Evolutionary conservation across 768 basidiomycete species (phyloP).

Genomic region (Boletus fagicola): DNA sequence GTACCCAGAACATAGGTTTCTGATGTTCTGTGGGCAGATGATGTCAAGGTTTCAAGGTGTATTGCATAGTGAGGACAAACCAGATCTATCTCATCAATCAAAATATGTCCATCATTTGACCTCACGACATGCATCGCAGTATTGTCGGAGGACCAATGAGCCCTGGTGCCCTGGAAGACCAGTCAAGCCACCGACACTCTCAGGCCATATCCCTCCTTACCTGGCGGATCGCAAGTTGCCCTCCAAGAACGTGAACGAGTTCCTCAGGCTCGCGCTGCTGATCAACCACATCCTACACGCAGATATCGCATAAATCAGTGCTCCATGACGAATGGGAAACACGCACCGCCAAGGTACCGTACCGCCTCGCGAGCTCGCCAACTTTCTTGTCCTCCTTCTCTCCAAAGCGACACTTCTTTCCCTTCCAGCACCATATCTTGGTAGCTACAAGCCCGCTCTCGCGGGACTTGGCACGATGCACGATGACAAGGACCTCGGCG

Average conservation of each 20-base stretch:
- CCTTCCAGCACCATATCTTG: conserved; percentile 76
- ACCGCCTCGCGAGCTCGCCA: conserved; percentile 68
- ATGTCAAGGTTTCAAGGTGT: conserved; percentile 2
- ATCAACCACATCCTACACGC: conserved; percentile 37
- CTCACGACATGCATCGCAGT: conserved; percentile 80
- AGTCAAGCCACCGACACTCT: conserved; percentile 1
- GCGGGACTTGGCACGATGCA: conserved; percentile 66
- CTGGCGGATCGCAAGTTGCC: conserved; percentile 71
- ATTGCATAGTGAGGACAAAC: conserved; percentile 37
- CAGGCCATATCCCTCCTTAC: conserved; percentile 36
- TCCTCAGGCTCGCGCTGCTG: conserved; percentile 67
- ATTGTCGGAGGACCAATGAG: conserved; percentile 76
- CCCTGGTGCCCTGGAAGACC: conserved; percentile 55
- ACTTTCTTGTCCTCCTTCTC: conserved; percentile 67
- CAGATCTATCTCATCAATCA: conserved; percentile 72
- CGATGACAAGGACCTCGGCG: conserved; percentile 62
- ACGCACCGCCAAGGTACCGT: conserved; percentile 63
- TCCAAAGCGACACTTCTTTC: conserved; percentile 49
- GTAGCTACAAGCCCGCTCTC: conserved; percentile 66
- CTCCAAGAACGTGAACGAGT: conserved; percentile 64
- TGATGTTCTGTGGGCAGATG: conserved; percentile 43
- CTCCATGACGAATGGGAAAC: background rate
- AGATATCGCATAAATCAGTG: background rate
- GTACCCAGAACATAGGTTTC: conserved; percentile 80
- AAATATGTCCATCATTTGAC: conserved; percentile 44